Evolutionary conservation across 2,329 filamentous ascomycete species (phyloP), one percentile per base, ranked within the genome.

Genomic region (Pyrenophora seminiperda): DNA sequence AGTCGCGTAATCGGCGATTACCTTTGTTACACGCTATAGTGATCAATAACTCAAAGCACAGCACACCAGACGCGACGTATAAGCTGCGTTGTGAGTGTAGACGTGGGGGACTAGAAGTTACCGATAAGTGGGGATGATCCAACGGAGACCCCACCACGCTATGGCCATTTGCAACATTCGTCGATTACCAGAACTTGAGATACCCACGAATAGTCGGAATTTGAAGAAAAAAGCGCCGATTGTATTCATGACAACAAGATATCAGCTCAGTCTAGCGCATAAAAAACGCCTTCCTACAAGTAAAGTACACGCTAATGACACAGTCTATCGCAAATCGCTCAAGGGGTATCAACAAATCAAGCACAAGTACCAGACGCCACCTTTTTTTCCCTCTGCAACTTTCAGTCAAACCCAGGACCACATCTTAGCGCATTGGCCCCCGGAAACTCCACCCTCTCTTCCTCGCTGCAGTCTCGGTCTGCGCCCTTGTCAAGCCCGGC

Each of bases 371-470:
- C 24, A 36, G 29, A 37, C 24, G 29, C 36, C 11, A 19, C 15
- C 13, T 18, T 14, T 6, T 18, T 37, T 14, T 37, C n/a, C 41
- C 15, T 29, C 32, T 37, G 24, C 24, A 27, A 13, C 24, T 27
- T 27, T 27, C 3, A 11, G 2, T 10, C 9, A 27, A 3, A 11
- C 24, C 4, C 24, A 27, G 13, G 4, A 27, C 24, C 1, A 3
- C 19, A 30, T 19, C 2, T 22, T 0, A 10, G 9, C 30, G 3
- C n/a, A 3, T 5, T 29, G 56, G 54, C 19, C 49, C 54, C 14
- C 58, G 62, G 17, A 52, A 56, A 47, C 59, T 63, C 54, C 59
- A 64, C n/a, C 46, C 29, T 14, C 41, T 54, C 41, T 42, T 52
- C 17, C 49, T 38, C 14, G 49, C 40, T 44, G 34, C 50, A n/a